phyloP scores from a whole-genome alignment of 1,284 basidiomycete species.

The Cystobasidium pallidum region DNA sequence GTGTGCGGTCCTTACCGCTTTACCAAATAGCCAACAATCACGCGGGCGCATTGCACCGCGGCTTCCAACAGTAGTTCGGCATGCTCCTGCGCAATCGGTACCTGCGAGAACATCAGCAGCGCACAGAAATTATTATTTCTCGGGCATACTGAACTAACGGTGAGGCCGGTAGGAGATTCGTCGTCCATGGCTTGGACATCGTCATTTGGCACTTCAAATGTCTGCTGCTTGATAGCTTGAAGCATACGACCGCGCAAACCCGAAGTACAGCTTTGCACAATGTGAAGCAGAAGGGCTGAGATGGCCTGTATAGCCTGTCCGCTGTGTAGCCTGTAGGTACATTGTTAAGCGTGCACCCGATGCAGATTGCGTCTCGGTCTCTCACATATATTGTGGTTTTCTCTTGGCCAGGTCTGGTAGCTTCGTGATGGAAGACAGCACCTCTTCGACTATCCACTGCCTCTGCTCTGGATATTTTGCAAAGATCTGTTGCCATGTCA shows the following conservation, averaged over 20 bases:
- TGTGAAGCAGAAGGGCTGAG: slow-evolving; percentile 86
- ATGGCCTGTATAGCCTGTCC: slow-evolving; percentile 81
- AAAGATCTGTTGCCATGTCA: slow-evolving; percentile 71
- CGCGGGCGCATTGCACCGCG: slow-evolving; percentile 77
- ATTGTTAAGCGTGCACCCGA: not conserved
- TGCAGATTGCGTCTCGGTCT: not conserved
- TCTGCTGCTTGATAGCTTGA: slow-evolving; percentile 63
- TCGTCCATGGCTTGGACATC: slow-evolving; percentile 65
- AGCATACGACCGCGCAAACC: slow-evolving; percentile 71
- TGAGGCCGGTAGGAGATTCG: not conserved
- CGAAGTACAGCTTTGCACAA: slow-evolving; percentile 90
- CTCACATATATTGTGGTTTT: slow-evolving; percentile 65
- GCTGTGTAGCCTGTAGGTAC: slow-evolving; percentile 56
- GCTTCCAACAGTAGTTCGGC: slow-evolving; percentile 61
- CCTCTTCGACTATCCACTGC: slow-evolving; percentile 95
- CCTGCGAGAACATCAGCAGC: not conserved
- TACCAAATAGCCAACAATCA: slow-evolving; percentile 80
- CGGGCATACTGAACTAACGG: not conserved
- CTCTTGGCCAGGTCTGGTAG: slow-evolving; percentile 85
- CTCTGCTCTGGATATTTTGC: slow-evolving; percentile 85
- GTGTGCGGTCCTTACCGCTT: slow-evolving; percentile 69
- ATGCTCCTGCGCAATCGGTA: slow-evolving; percentile 58
- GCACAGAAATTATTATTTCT: not conserved
- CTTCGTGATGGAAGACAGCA: slow-evolving; percentile 83
- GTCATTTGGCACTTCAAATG: slow-evolving; percentile 63